These are phyloP conservation scores for Adansonia rubrostipa DNA, from an alignment of 441 rosid genomes.

Conservation along the genomic window DNA sequence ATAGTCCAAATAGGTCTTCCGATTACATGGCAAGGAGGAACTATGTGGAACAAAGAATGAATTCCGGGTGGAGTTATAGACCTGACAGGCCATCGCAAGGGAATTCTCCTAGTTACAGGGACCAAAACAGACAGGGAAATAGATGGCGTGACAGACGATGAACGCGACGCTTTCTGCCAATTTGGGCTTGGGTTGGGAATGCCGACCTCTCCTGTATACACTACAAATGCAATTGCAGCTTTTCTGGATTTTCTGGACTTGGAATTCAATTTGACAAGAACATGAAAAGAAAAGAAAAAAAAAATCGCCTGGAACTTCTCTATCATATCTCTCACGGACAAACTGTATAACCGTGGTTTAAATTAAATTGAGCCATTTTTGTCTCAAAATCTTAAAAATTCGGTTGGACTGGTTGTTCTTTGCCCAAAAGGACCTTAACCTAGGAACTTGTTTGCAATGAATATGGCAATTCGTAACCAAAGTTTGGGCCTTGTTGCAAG, in stretches of 20 bases:
- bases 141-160: constrained; percentile 56
- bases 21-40: constrained; percentile 45
- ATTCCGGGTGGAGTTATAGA: constrained; percentile 40
- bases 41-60: constrained; percentile 38
- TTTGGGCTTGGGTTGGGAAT: background rate
- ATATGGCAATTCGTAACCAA: background rate
- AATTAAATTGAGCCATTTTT: background rate
- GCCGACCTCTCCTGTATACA: background rate
- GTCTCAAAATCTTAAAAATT: background rate
- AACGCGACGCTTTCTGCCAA: constrained; percentile 12
- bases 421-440: background rate
- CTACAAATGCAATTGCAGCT: constrained; percentile 21
- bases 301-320: background rate
- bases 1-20: constrained; percentile 60
- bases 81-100: constrained; percentile 54
- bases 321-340: background rate
- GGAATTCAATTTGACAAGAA: constrained; percentile 28
- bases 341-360: background rate
- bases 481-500: background rate
- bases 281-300: background rate
- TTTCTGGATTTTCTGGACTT: constrained; percentile 13
- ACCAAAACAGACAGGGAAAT: constrained; percentile 49
- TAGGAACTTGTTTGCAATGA: background rate
- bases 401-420: background rate
- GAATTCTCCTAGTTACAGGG: constrained; percentile 52